Base-by-base conservation (phyloP, 345 rosid species). In the Acer campestre region DNA sequence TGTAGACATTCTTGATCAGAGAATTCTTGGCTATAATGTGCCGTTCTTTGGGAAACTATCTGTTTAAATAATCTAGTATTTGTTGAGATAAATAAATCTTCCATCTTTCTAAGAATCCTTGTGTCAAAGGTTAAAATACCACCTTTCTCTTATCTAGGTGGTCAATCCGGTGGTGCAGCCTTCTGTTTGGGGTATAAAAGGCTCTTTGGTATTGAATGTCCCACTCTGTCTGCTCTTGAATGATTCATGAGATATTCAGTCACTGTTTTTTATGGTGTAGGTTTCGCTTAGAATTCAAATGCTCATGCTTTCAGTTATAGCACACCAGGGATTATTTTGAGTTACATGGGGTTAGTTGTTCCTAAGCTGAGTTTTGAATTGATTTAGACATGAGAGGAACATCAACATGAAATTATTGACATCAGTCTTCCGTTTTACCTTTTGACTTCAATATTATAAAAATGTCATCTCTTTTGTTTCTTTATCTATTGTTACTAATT, bases 191-290 rank as follows among this genome's bases (percentile, higher is more conserved):
- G 55, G 55, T 35, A 4, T 10, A 49, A 49, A 49, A 11, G 55
- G 55, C 55, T 49, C 55, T 49, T 49, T 49, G 55, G 4, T 49
- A 13, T 12, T 3, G 55, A 49, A 49, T 49, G 55, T 49, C 14
- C 55, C 55, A 49, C 55, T 49, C 16, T 49, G 55, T 49, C 55
- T 49, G 55, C 18, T 12, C 55, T 3, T 49, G 55, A 49, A 13
- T 48, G 61, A 55, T 53, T 78, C 14, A 18, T 71, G 63, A 40
- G 35, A 75, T 64, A 53, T 22, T 22, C 59, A 65, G n/a, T 31
- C 65, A 20, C 38, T 56, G 29, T 22, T 11, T 67, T 6, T 61
- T 67, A 25, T n/a, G 38, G 23, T 31, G 8, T 59, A 44, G 22
- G 59, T 58, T 46, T n/a, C 20, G 17, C 17, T 67, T 20, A 20